Conservation (phyloP, 2,329 filamentous ascomycete species). For the Trematosphaeria pertusa region DNA sequence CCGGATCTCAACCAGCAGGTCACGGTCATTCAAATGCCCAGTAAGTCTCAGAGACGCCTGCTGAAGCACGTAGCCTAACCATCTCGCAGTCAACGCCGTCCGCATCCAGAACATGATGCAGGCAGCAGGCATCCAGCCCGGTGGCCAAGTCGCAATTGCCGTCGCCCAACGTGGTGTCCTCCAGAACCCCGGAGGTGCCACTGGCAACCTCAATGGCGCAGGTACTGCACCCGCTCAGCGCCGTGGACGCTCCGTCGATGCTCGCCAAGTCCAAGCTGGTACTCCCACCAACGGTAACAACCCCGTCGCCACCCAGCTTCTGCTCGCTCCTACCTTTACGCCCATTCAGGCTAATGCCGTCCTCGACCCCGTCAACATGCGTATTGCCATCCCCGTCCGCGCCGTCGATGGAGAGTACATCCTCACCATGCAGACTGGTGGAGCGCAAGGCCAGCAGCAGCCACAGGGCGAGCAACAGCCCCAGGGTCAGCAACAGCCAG, state of each 20-base stretch:
- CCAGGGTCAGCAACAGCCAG: slow-evolving; percentile 8
- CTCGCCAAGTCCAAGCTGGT: slow-evolving; percentile 28
- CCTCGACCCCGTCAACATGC: slow-evolving; percentile 45
- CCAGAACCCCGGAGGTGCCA: slow-evolving; percentile 46
- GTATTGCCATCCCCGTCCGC: slow-evolving; percentile 44
- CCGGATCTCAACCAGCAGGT: slow-evolving; percentile 44
- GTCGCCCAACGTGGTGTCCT: slow-evolving; percentile 47
- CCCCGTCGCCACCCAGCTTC: slow-evolving; percentile 42
- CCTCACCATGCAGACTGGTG: slow-evolving; percentile 36
- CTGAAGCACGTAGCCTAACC: slow-evolving; percentile 16
- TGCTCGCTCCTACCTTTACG: slow-evolving; percentile 46
- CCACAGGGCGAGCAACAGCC: no score
- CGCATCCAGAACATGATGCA: slow-evolving; percentile 47
- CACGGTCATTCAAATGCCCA: slow-evolving; percentile 46
- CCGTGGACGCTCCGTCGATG: slow-evolving; percentile 30
- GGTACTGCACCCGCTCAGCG: slow-evolving; percentile 23
- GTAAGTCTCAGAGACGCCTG: slow-evolving; percentile 24
- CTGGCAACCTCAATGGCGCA: slow-evolving; percentile 34
- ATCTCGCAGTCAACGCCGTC: slow-evolving; percentile 38
- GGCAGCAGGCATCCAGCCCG: slow-evolving; percentile 37
- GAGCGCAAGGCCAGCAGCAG: no score
- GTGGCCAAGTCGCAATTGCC: slow-evolving; percentile 40
- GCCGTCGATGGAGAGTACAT: slow-evolving; percentile 48
- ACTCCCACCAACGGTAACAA: slow-evolving; percentile 40
- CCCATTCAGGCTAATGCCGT: slow-evolving; percentile 43